phyloP scores from a whole-genome alignment of 2,329 filamentous ascomycete species.

The Orbilia blumenaviensis region DNA sequence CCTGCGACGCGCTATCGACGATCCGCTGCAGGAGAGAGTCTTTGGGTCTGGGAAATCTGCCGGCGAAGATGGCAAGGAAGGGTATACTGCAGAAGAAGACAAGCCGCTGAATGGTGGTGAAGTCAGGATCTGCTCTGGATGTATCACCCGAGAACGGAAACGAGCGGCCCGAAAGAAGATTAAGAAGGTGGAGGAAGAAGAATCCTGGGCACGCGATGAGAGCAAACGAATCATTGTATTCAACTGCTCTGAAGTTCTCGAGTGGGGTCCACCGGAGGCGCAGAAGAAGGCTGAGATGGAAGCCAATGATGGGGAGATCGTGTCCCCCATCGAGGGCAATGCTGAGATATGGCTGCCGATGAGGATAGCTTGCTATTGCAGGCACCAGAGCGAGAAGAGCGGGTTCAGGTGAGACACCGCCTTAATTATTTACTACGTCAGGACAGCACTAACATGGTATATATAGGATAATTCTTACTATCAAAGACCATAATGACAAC shows the following conservation, averaged over 20 bases:
- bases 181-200: constrained; percentile 91
- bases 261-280: constrained; percentile 71
- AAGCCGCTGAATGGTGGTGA: constrained; percentile 89
- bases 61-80: constrained; percentile 61
- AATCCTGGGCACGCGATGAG: constrained; percentile 83
- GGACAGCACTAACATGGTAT: constrained; percentile 54
- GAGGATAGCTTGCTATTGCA: constrained; percentile 96
- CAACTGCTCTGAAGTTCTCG: constrained; percentile 86
- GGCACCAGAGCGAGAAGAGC: constrained; percentile 91
- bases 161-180: constrained; percentile 90
- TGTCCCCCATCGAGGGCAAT: constrained; percentile 37
- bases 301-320: constrained; percentile 69
- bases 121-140: constrained; percentile 89
- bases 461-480: constrained; percentile 82
- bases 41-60: constrained; percentile 9
- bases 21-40: constrained; percentile 59
- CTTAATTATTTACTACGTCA: not conserved
- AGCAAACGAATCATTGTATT: constrained; percentile 85
- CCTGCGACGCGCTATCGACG: constrained; percentile 65
- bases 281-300: constrained; percentile 53
- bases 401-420: constrained; percentile 72
- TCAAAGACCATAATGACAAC: constrained; percentile 80
- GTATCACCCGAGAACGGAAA: constrained; percentile 89
- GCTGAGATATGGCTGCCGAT: constrained; percentile 68
- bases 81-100: constrained; percentile 62